Percentiles rank a stretch among this genome's conserved stretches.
Evolutionary conservation across 164 flowering plant genomes (phyloP).

Genomic region (Taxillus chinensis): DNA sequence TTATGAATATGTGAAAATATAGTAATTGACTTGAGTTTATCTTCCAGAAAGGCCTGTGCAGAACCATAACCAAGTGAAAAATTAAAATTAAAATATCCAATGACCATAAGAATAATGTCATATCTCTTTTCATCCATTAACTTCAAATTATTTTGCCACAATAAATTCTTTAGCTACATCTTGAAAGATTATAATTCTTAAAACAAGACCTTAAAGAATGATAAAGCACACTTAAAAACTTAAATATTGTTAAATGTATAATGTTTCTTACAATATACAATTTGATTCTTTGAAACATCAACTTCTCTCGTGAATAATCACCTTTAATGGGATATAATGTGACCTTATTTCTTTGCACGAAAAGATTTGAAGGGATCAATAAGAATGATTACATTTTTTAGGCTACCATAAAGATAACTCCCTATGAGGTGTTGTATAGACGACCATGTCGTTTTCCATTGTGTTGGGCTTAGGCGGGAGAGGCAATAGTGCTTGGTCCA

Average conservation of each 20-base stretch:
- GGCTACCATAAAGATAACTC: neutral
- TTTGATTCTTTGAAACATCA: conserved; percentile 99
- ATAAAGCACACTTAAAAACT: too few relatives aligned
- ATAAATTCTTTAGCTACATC: too few relatives aligned
- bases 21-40: conserved; percentile 45
- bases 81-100: neutral
- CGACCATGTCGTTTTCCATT: too few relatives aligned
- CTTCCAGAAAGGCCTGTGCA: conserved; percentile 59
- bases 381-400: conserved; percentile 60
- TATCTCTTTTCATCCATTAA: too few relatives aligned
- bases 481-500: too few relatives aligned
- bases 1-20: conserved; percentile 87
- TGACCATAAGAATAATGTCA: too few relatives aligned
- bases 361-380: conserved; percentile 75
- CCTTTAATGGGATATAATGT: conserved; percentile 60
- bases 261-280: conserved; percentile 93
- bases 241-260: conserved; percentile 5
- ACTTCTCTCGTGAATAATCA: conserved; percentile 88
- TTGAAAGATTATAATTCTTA: too few relatives aligned
- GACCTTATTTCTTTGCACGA: conserved; percentile 45
- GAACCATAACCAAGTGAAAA: conserved; percentile 5
- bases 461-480: too few relatives aligned
- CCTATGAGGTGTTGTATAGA: too few relatives aligned
- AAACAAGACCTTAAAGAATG: too few relatives aligned
- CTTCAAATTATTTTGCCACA: neutral